Evolutionary conservation across 2,329 filamentous ascomycete species (phyloP), one percentile per base, ranked within the genome.

Genomic region (Aspergillus tamarii): DNA sequence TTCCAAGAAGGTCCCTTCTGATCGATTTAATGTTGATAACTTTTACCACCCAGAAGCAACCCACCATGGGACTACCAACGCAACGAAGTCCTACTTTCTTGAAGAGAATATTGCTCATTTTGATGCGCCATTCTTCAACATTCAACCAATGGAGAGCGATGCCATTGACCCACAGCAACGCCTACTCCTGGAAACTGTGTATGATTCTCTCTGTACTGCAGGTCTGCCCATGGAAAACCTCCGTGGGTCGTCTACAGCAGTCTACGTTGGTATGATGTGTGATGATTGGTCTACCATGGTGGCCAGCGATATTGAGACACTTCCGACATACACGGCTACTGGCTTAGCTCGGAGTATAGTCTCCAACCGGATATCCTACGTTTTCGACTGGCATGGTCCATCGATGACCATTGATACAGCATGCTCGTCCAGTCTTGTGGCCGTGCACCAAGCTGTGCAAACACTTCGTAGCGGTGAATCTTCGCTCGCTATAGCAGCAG

Each of bases 331-430:
- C 48, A 30, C 41, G 4, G 64, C 32, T 4, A 73, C 71, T 1
- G 72, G 73, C 1, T 74, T 67, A 36, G 67, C 72, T 2, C 65
- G 70, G 8, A 72, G 71, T 21, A 76, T 80, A 8, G 54, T 78
- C 19, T 70, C 76, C 0, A 78, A 77, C 43, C 69, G 75, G 2
- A 57, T 76, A 10, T 74, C 71, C 0, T 74, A 78, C 69, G 76
- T 64, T 4, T 67, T 63, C 26, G 60, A 66, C 43, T 61, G 57
- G 52, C 45, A 50, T 5, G 65, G 80, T 0, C 76, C 80, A 0
- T 73, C 67, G 5, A 72, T 80, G 65, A 80, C 77, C 0, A 72
- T 82, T 23, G 79, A 82, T 28, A 82, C 80, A 0, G 80, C 79
- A 2, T 82, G 80, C 57, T 80, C 78, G 0, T 77, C 77, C 0